Evolutionary conservation across 2,329 filamentous ascomycete species (phyloP).

Genomic region (Trichoderma lentiforme): DNA sequence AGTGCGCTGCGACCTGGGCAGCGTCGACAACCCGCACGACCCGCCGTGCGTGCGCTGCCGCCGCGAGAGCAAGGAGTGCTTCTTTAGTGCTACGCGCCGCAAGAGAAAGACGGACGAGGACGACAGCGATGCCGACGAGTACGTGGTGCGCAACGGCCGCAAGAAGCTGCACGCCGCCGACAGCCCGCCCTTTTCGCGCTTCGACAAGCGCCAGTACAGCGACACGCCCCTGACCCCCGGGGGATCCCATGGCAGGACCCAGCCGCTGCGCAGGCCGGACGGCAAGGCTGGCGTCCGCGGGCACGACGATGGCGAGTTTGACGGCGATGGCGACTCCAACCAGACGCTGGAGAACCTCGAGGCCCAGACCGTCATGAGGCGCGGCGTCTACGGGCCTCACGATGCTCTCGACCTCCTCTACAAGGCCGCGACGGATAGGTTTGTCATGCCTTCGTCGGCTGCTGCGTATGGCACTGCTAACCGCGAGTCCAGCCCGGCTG

Average conservation of each 20-base stretch:
- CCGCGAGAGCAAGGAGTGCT: conserved; percentile 93
- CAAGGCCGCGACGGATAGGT: conserved; percentile 72
- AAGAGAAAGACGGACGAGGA: conserved; percentile 75
- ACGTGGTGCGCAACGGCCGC: conserved; percentile 69
- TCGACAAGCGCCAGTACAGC: conserved; percentile 46
- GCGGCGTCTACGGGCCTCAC: conserved; percentile 82
- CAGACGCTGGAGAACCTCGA: conserved; percentile 63
- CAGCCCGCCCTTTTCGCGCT: conserved; percentile 39
- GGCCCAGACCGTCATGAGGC: conserved; percentile 61
- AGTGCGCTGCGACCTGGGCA: conserved; percentile 61
- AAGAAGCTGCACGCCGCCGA: conserved; percentile 58
- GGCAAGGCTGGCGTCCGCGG: conserved; percentile 35
- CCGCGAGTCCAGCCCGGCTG: conserved; percentile 22
- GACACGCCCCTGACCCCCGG: conserved; percentile 61
- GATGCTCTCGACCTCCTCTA: conserved; percentile 90
- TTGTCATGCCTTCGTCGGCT: conserved; percentile 28
- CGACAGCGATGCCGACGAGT: conserved; percentile 57
- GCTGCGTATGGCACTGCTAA: conserved; percentile 9
- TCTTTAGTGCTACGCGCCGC: conserved; percentile 89
- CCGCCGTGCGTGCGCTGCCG: conserved; percentile 92
- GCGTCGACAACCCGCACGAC: conserved; percentile 89
- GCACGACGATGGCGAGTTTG: conserved; percentile 35
- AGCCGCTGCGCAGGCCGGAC: conserved; percentile 63
- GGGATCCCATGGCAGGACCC: conserved; percentile 60
- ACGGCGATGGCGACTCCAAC: conserved; percentile 52